A percentile compares a stretch with the other conserved stretches of the same genome.
phyloP scores from a whole-genome alignment of 2,329 filamentous ascomycete species.

The Pseudofabraea citricarpa region DNA sequence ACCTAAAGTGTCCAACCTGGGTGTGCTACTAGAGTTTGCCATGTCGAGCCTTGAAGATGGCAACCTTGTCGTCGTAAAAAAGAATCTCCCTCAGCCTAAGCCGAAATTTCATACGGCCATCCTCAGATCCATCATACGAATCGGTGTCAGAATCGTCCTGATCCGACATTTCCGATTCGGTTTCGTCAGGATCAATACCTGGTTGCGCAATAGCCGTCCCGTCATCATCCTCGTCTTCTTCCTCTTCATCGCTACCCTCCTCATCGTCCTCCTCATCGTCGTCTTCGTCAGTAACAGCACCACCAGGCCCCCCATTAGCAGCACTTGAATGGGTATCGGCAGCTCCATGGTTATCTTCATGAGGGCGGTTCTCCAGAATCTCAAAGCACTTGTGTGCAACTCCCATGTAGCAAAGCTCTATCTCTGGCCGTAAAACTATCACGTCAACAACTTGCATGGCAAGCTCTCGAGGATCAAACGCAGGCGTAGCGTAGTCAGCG shows the following conservation, averaged over 20 bases:
- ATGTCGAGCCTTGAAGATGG: constrained; percentile 74
- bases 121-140: constrained; percentile 43
- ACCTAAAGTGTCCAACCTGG: background rate
- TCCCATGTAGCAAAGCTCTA: constrained; percentile 74
- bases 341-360: constrained; percentile 32
- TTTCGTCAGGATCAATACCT: constrained; percentile 30
- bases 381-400: constrained; percentile 78
- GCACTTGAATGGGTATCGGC: constrained; percentile 20
- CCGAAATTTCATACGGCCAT: constrained; percentile 34
- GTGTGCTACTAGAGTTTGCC: constrained; percentile 35
- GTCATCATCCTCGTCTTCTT: constrained; percentile 35
- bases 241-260: constrained; percentile 43
- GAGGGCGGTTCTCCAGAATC: constrained; percentile 60
- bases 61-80: constrained; percentile 80
- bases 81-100: constrained; percentile 72
- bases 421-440: constrained; percentile 68
- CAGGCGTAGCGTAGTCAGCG: constrained; percentile 51
- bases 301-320: constrained; percentile 32
- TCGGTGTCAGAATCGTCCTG: constrained; percentile 45
- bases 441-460: constrained; percentile 75
- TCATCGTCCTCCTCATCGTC: constrained; percentile 40
- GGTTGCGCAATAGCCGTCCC: constrained; percentile 23
- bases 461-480: constrained; percentile 60
- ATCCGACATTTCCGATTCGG: constrained; percentile 30
- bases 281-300: constrained; percentile 35